These are phyloP conservation scores for Podospora anserina DNA, from an alignment of 495 filamentous ascomycete genomes.

Conservation along the genomic window DNA sequence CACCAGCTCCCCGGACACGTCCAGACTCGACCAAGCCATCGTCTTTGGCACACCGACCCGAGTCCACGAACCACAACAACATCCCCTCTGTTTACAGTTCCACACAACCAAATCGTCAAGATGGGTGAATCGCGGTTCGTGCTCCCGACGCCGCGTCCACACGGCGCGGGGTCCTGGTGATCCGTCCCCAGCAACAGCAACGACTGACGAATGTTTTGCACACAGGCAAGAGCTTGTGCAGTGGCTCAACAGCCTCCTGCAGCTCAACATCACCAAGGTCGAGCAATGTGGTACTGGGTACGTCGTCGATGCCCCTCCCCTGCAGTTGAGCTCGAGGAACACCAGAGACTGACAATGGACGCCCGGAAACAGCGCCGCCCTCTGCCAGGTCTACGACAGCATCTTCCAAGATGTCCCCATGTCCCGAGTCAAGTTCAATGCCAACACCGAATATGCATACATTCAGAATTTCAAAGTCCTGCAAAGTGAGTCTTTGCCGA, in stretches of 20 bases:
- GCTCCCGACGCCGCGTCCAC: conserved; percentile 13
- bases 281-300: conserved; percentile 99
- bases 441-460: conserved; percentile 94
- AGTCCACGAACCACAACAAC: not conserved
- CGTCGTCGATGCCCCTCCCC: conserved; percentile 41
- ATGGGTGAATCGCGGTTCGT: conserved; percentile 43
- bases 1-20: not conserved
- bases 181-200: not conserved
- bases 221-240: conserved; percentile 89
- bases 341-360: conserved; percentile 16
- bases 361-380: conserved; percentile 65
- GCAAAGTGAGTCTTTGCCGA: conserved; percentile 63
- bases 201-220: conserved; percentile 16
- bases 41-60: not conserved
- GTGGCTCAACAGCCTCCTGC: conserved; percentile 96
- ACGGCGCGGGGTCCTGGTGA: conserved; percentile 5
- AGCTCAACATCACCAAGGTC: conserved; percentile 96
- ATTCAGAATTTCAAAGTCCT: conserved; percentile 97
- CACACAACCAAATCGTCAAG: conserved; percentile 26
- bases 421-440: conserved; percentile 96
- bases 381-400: conserved; percentile 96
- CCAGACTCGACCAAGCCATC: not conserved
- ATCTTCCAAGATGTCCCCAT: conserved; percentile 97
- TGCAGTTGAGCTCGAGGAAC: conserved; percentile 29
- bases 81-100: conserved; percentile 13